Percentiles rank a stretch among this genome's conserved stretches.
phyloP scores from a whole-genome alignment of 2,329 filamentous ascomycete species.

The Botrytis paeoniae region DNA sequence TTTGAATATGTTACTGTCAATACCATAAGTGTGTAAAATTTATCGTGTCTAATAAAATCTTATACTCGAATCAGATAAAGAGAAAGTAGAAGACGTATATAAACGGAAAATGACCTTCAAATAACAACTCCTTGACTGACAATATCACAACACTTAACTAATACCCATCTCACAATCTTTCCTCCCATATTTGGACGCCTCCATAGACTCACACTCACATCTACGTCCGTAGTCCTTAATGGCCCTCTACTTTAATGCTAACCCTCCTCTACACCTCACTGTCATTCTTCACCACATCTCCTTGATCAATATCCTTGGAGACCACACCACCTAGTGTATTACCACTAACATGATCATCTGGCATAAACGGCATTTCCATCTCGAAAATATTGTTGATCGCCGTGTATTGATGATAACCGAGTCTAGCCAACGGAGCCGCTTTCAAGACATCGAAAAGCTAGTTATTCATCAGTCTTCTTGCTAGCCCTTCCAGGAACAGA shows the following conservation, averaged over 20 bases:
- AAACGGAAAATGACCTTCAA: neutral
- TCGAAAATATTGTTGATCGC: conserved; percentile 23
- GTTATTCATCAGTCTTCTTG: neutral
- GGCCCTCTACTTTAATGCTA: neutral
- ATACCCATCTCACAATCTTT: neutral
- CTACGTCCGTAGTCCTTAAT: no score
- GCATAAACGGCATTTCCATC: conserved; percentile 25
- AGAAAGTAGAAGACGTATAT: neutral
- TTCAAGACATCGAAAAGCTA: conserved; percentile 26
- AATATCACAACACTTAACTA: neutral
- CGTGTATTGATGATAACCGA: conserved; percentile 26
- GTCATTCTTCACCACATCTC: neutral
- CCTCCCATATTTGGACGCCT: neutral
- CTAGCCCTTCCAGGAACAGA: neutral
- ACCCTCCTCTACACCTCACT: neutral
- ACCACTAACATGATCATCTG: conserved; percentile 24
- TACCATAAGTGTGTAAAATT: neutral
- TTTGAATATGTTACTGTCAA: neutral
- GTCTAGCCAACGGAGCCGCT: conserved; percentile 22
- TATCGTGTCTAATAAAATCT: rapidly evolving
- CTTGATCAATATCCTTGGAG: neutral
- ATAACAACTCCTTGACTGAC: neutral
- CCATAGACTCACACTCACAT: neutral
- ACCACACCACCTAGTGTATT: conserved; percentile 9
- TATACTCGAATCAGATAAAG: neutral